These are phyloP conservation scores for Flaveria sonorensis DNA, from an alignment of 129 eudicot genomes.

Conservation along the genomic window DNA sequence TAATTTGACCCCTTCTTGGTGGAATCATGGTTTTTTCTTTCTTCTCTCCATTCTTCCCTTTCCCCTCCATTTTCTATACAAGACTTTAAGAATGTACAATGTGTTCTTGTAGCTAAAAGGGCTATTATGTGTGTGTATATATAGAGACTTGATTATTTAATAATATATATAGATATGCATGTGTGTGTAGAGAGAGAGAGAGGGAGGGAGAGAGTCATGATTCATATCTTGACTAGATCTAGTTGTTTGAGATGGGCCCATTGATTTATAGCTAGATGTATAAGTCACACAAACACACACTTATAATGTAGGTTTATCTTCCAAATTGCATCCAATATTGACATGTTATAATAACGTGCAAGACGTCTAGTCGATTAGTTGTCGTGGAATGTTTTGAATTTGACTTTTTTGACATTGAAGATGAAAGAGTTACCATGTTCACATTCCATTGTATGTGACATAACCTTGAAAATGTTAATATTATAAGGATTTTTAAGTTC, in stretches of 20 bases:
- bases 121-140: conserved; percentile 3
- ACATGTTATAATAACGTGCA: neutral
- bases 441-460: neutral
- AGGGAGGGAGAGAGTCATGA: neutral
- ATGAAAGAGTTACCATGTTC: neutral
- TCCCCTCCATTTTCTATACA: conserved; percentile 27
- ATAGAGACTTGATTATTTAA: neutral
- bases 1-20: conserved; percentile 42
- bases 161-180: neutral
- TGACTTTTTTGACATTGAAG: no score
- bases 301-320: no score
- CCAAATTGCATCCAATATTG: neutral
- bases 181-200: neutral
- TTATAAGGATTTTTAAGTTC: neutral
- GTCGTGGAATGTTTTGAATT: no score
- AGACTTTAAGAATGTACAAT: conserved; percentile 15
- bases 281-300: no score
- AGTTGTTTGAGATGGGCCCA: conserved; percentile 20
- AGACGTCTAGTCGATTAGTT: neutral
- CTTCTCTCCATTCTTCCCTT: conserved; percentile 32
- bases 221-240: conserved; percentile 19
- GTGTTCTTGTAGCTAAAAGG: conserved; percentile 17
- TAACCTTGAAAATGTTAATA: neutral
- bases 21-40: conserved; percentile 28
- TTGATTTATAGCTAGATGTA: neutral